Conservation (phyloP, 2,329 filamentous ascomycete genomes). For the Nannizziopsis barbatae region DNA sequence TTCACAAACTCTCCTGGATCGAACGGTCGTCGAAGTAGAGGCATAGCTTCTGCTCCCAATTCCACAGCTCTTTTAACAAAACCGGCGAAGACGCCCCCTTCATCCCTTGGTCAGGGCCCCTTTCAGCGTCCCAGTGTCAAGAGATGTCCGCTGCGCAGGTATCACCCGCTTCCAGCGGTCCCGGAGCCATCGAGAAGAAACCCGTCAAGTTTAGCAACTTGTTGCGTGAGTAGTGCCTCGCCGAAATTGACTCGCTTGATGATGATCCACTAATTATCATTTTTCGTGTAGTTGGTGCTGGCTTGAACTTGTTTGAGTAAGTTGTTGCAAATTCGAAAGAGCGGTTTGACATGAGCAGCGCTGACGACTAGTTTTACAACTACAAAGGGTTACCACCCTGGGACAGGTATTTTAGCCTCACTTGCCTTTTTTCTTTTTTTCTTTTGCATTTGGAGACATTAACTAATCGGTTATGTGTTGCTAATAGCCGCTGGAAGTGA, state of each 20-base stretch:
- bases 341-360: not conserved
- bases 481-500: conserved; percentile 77
- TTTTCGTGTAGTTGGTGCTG: conserved; percentile 56
- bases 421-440: not conserved
- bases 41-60: conserved; percentile 6
- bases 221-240: conserved; percentile 47
- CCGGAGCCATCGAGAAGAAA: conserved; percentile 81
- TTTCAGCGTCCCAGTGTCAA: conserved; percentile 53
- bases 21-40: not conserved
- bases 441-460: not conserved
- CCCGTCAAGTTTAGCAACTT: conserved; percentile 99
- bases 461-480: not conserved
- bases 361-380: conserved; percentile 1
- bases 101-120: conserved; percentile 97
- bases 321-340: conserved; percentile 16
- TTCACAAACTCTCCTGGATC: not conserved
- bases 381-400: conserved; percentile 51
- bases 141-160: conserved; percentile 24
- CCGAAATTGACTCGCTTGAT: not conserved
- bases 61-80: not conserved
- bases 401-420: conserved; percentile 42
- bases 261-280: conserved; percentile 10
- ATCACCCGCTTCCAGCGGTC: conserved; percentile 19
- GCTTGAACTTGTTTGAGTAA: conserved; percentile 89
- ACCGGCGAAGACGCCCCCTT: conserved; percentile 12